phyloP scores from a whole-genome alignment of 805 yeast genomes.

The Torulaspora maleeae region DNA sequence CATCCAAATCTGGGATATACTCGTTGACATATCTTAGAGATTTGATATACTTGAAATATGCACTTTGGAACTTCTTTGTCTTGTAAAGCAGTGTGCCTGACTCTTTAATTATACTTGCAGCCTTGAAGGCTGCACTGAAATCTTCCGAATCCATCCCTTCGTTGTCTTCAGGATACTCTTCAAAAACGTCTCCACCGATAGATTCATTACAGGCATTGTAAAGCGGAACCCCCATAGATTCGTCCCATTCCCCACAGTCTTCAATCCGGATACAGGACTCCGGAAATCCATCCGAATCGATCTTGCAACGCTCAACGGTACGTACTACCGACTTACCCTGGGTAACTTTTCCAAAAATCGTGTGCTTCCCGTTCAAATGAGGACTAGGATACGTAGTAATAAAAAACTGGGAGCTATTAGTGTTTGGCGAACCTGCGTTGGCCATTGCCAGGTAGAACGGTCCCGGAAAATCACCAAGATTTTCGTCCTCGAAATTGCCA shows the following conservation, averaged over 20 bases:
- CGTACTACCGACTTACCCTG: conserved; percentile 67
- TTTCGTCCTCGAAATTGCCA: conserved; percentile 55
- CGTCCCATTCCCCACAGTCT: conserved; percentile 62
- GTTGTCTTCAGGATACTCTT: conserved; percentile 77
- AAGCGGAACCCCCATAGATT: conserved; percentile 50
- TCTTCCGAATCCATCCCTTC: conserved; percentile 53
- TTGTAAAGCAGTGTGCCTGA: conserved; percentile 63
- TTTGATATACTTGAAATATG: conserved; percentile 60
- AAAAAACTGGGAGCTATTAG: conserved; percentile 66
- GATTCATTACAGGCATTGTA: conserved; percentile 56
- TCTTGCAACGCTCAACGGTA: conserved; percentile 51
- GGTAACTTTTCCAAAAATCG: conserved; percentile 69
- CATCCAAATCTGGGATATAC: conserved; percentile 62
- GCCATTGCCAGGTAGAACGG: conserved; percentile 60
- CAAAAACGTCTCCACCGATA: conserved; percentile 66
- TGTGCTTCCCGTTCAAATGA: conserved; percentile 70
- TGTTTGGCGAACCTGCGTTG: conserved; percentile 43
- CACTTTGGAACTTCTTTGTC: conserved; percentile 45
- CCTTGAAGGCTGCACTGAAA: conserved; percentile 46
- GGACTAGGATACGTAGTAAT: conserved; percentile 65
- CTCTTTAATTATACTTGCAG: conserved; percentile 54
- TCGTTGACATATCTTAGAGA: conserved; percentile 67
- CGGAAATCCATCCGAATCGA: conserved; percentile 44
- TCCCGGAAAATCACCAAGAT: conserved; percentile 41
- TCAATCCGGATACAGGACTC: conserved; percentile 43